Conservation (phyloP, 129 eudicot genomes). For the Scalesia atractyloides region DNA sequence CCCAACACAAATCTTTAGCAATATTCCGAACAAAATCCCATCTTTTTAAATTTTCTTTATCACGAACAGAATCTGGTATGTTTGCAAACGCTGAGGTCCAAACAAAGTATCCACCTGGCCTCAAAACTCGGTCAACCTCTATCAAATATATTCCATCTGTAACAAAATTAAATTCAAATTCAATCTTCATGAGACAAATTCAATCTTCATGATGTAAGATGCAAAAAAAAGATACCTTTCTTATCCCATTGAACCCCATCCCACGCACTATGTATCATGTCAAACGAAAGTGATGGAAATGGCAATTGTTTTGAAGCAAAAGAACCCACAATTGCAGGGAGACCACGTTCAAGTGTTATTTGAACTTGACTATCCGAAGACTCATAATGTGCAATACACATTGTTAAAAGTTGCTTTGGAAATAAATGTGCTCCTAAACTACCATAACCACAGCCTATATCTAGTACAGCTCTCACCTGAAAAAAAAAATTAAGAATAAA, state of each 20-base stretch:
- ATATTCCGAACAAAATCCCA: constrained; percentile 66
- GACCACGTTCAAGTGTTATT: constrained; percentile 93
- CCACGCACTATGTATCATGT: constrained; percentile 92
- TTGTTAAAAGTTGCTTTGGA: constrained; percentile 65
- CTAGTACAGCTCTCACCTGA: constrained; percentile 87
- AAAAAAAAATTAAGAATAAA: constrained; percentile 18
- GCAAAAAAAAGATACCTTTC: constrained; percentile 55
- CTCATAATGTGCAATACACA: constrained; percentile 94
- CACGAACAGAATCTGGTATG: constrained; percentile 65
- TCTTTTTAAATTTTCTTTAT: constrained; percentile 69
- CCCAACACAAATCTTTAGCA: constrained; percentile 82
- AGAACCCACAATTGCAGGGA: constrained; percentile 94
- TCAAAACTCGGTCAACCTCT: constrained; percentile 85
- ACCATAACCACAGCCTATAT: constrained; percentile 97
- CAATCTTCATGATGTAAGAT: background rate
- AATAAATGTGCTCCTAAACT: constrained; percentile 96
- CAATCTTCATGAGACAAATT: background rate
- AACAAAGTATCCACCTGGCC: constrained; percentile 99
- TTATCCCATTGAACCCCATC: constrained; percentile 84
- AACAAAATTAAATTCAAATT: constrained; percentile 1
- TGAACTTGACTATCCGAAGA: constrained; percentile 98
- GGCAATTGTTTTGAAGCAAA: constrained; percentile 80
- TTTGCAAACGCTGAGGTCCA: constrained; percentile 88
- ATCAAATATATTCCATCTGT: constrained; percentile 80
- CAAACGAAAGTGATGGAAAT: constrained; percentile 87